Conservation (phyloP, 306 rosid species). For the Cicer bijugum region DNA sequence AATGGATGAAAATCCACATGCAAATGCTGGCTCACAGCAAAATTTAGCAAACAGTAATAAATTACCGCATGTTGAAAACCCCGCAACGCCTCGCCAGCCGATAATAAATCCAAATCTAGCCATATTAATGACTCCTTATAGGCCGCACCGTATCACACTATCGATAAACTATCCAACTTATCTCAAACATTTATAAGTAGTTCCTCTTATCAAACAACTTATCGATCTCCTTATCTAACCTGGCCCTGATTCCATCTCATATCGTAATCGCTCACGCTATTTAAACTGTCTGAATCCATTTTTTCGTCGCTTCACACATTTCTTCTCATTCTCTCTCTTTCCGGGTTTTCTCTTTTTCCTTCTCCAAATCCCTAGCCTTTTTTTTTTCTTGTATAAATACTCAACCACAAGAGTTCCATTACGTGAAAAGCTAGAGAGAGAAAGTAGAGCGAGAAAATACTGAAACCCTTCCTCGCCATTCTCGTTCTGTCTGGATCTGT, state of each 20-base stretch:
- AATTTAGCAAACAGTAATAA: neutral
- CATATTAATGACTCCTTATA: constrained; percentile 47
- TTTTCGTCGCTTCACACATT: constrained; percentile 68
- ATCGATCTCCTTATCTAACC: constrained; percentile 28
- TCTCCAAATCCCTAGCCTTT: constrained; percentile 85
- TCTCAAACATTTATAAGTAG: neutral
- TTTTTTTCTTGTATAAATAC: constrained; percentile 68
- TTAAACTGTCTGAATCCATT: constrained; percentile 74
- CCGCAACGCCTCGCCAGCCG: too few relatives aligned
- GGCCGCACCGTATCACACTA: neutral
- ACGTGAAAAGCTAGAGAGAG: constrained; percentile 71
- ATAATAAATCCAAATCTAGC: constrained; percentile 7
- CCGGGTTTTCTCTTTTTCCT: constrained; percentile 51
- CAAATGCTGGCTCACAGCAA: neutral
- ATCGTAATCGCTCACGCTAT: constrained; percentile 72
- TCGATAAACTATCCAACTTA: rapidly evolving
- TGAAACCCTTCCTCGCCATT: constrained; percentile 51
- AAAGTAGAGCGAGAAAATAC: constrained; percentile 66
- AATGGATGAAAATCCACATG: neutral
- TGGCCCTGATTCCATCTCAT: constrained; percentile 44
- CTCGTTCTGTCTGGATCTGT: constrained; percentile 74
- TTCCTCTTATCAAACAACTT: rapidly evolving
- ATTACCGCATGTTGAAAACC: too few relatives aligned
- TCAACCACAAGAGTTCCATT: constrained; percentile 53
- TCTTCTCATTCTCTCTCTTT: constrained; percentile 49